Conservation (phyloP, 192 early-diverging fungal species). For the Gamsiella multidivaricata region DNA sequence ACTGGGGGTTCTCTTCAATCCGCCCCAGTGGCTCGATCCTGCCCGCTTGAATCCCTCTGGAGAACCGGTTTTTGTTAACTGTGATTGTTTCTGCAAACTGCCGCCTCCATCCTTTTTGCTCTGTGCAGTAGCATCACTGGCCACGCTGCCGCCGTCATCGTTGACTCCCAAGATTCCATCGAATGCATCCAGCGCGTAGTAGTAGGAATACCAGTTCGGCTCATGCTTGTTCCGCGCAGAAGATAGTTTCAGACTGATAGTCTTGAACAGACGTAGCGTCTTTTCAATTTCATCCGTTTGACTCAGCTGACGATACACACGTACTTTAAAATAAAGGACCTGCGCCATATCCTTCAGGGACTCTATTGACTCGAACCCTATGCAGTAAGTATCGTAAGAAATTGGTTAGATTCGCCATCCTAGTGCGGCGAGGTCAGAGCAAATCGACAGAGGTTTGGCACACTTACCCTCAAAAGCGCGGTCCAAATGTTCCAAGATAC, state of each 20-base stretch:
- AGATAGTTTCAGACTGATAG: background rate
- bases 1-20: slow-evolving; percentile 23
- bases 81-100: no score
- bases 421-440: no score
- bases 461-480: slow-evolving; percentile 6
- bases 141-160: background rate
- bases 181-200: slow-evolving; percentile 31
- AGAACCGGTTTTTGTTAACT: no score
- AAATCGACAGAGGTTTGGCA: background rate
- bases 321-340: slow-evolving; percentile 32
- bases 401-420: no score
- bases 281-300: background rate
- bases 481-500: background rate
- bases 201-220: slow-evolving; percentile 42
- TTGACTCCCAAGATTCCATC: slow-evolving; percentile 21
- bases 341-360: slow-evolving; percentile 25
- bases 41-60: background rate
- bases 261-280: slow-evolving; percentile 5
- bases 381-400: background rate
- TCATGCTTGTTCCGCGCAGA: slow-evolving; percentile 9
- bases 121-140: background rate
- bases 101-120: background rate
- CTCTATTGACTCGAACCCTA: slow-evolving; percentile 22
- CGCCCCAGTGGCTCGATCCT: slow-evolving; percentile 10
- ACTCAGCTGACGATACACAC: slow-evolving; percentile 5